A percentile compares a stretch with the other conserved stretches of the same genome.
Evolutionary conservation across 768 basidiomycete species (phyloP).

Genomic region (Lactarius sp.): DNA sequence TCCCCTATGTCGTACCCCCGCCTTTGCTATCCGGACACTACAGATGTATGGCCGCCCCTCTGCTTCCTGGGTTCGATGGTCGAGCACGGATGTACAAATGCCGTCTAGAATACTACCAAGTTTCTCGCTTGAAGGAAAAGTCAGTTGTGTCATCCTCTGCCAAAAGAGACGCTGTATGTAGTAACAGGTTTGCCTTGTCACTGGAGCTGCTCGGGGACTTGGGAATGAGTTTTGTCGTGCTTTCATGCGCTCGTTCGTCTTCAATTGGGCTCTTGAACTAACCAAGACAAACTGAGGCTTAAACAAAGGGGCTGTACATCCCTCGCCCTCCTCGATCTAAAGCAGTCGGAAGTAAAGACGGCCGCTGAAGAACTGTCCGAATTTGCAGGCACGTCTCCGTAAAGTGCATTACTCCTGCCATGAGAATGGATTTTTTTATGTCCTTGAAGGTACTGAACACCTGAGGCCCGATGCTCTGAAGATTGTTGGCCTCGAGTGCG

Average conservation of each 20-base stretch:
- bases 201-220: constrained; percentile 88
- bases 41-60: background rate
- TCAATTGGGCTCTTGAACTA: background rate
- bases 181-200: constrained; percentile 79
- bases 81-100: constrained; percentile 24
- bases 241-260: constrained; percentile 74
- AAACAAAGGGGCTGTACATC: constrained; percentile 68
- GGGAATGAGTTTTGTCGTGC: constrained; percentile 89
- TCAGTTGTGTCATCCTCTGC: constrained; percentile 29
- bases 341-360: constrained; percentile 55
- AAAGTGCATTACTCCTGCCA: constrained; percentile 26
- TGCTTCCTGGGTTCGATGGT: background rate
- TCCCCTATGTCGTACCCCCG: background rate
- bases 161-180: background rate
- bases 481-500: constrained; percentile 75
- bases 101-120: constrained; percentile 54
- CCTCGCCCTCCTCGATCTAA: constrained; percentile 79
- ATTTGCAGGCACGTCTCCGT: constrained; percentile 43
- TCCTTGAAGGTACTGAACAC: constrained; percentile 49
- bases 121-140: constrained; percentile 79
- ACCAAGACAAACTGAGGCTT: background rate
- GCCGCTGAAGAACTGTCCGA: constrained; percentile 66
- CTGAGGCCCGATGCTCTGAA: constrained; percentile 52
- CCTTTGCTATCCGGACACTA: background rate
- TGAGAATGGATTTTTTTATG: constrained; percentile 30